Base-by-base conservation (phyloP, 768 basidiomycete species). In the Pleurotus tuber-regium region DNA sequence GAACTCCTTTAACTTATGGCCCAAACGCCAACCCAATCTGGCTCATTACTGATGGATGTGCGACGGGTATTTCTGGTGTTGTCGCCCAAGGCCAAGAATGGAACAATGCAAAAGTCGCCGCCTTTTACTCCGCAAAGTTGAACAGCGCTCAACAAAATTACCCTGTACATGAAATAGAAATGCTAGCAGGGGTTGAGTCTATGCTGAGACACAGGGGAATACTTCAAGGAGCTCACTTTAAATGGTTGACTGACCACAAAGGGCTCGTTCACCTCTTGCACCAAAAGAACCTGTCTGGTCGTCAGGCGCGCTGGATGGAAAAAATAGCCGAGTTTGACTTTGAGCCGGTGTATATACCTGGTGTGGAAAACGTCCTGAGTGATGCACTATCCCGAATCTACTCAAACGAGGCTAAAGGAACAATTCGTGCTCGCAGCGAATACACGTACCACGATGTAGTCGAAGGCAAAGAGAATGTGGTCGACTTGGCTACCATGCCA, bases 301-400 rank as follows among this genome's bases (percentile, higher is more conserved):
- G 66, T 0, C 76, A 75, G 28, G 64, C 64, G 0, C 55, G 66
- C 0, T 77, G 76, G 77, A 23, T 70, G 3, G 66, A 76, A 50
- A 66, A 68, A 18, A 52, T 80, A 0, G 49, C 56, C 0, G 57
- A 69, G 14, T 79, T 73, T 50, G 66, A 77, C 35, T 79, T 61
- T 43, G 58, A 54, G 52, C 63, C 64, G 12, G 57, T 53, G 14
- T 69, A 70, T 50, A 60, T 68, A 1, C 61, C 67, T 0, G 77
- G 76, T 0, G 56, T 59, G 1, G 63, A 69, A 4, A 77, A 80
- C 52, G 57, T 65, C 0, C 53, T 72, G 0, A 66, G 71, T 0
- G 75, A 80, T 58, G 67, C 73, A 0, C 56, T 80, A 5, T 78
- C 74, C 0, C 57, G 67, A 28, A 19, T 70, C 4, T 58, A 60